Base-by-base conservation (phyloP, 257 asterid genomes). In the Ophiorrhiza pumila region DNA sequence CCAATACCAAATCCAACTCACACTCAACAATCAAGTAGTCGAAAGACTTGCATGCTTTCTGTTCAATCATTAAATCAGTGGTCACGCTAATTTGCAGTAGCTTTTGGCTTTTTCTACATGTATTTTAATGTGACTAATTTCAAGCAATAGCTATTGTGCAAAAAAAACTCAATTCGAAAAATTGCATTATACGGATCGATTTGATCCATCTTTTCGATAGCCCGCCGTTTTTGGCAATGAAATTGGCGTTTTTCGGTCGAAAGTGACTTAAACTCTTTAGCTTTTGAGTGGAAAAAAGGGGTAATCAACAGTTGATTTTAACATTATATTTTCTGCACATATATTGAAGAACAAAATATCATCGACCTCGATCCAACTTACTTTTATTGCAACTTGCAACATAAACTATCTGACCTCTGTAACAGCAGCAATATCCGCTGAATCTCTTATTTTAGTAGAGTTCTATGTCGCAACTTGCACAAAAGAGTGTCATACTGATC, bases 311-410 rank as follows among this genome's bases (percentile, higher is more conserved):
- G 15, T 61, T 61, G 45, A 34, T 47, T 37, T n/a, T n/a, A n/a
- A 37, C 42, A 37, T 37, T 37, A 2, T 3, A 37, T n/a, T n/a
- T n/a, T n/a, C n/a, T n/a, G n/a, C n/a, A n/a, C n/a, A n/a, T n/a
- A n/a, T n/a, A n/a, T n/a, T n/a, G n/a, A n/a, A n/a, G n/a, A n/a
- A n/a, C n/a, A n/a, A n/a, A n/a, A n/a, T n/a, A n/a, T n/a, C n/a
- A n/a, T n/a, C n/a, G n/a, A n/a, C n/a, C n/a, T n/a, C n/a, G n/a
- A n/a, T n/a, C n/a, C n/a, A n/a, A n/a, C n/a, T n/a, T n/a, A n/a
- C n/a, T n/a, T 37, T 35, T 63, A 39, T 37, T 35, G 49, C 68
- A 37, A 63, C 49, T 63, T 37, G 68, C 68, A 63, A 35, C 68
- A 42, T 65, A 65, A 43, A 65, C 55, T 5, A 42, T 43, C 55